Evolutionary conservation across 2,329 filamentous ascomycete genomes (phyloP), one percentile per base, ranked within the genome.

Genomic region (Xylariaceae sp.): DNA sequence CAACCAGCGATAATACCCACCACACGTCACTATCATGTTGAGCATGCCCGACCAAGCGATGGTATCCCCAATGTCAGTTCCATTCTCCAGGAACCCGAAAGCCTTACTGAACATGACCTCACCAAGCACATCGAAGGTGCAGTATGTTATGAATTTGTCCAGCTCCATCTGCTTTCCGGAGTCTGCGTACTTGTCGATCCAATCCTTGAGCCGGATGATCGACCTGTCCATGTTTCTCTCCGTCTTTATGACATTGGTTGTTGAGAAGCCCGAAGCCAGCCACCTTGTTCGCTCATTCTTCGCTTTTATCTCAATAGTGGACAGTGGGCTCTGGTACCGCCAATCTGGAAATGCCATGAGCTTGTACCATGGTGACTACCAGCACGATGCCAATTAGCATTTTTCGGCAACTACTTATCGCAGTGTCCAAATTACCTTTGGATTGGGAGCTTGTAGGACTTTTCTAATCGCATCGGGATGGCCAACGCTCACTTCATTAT

Each of bases 401-500:
- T 4, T n/a, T 71, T 40, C 2, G 26, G 23, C 16, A 8, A 14
- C 3, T 33, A 19, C 28, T 6, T n/a, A 23, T n/a, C 31, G 28
- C 21, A 16, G 3, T 17, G 2, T 4, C 7, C n/a, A 3, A 53
- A 49, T 6, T 51, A 70, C 75, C 67, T 79, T 71, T 9, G 62
- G 57, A 2, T 75, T 54, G 5, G 69, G 66, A 1, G 65, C 67
- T 24, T 72, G 60, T 1, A 78, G 69, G 11, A 79, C 65, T 40
- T 70, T 65, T 17, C 67, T 69, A 17, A 78, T 67, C 12, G 71
- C 78, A 56, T 77, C 72, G 1, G 76, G 74, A 58, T 80, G 73
- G 47, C 70, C 70, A 34, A 80, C 70, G 54, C 74, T 78, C 57
- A 80, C 71, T 69, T 80, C 77, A 47, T 79, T 74, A 23, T 73